Evolutionary conservation across 83 land plant genomes (phyloP), one percentile per base, ranked within the genome.

Genomic region (Thuja plicata): DNA sequence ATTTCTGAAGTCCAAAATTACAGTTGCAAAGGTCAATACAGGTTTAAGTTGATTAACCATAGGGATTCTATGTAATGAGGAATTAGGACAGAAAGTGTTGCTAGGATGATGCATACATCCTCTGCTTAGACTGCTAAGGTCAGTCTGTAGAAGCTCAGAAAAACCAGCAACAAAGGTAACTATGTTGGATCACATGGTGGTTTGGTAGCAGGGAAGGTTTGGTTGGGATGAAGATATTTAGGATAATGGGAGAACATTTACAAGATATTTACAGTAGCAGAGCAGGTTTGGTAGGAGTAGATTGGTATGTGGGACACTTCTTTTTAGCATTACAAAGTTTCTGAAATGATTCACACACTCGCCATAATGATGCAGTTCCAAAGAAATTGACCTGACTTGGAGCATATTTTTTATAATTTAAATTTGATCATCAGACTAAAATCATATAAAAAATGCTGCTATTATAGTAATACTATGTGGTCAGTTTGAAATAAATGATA

Each of bases 101-200:
- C 45, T 43, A 43, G 45, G 45, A 43, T 97, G 96, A 27, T 97
- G 97, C 92, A 92, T 97, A 50, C 97, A 95, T 21, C 93, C 96
- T 9, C 81, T 95, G 50, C 95, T 97, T 76, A 82, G 94, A 48
- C 0, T 48, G 11, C 11, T 8, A 9, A 48, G 50, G 50, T 48
- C 11, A n/a, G n/a, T n/a, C 24, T 92, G 11, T 10, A 9, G 50
- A 48, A 8, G 50, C 50, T 48, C 11, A 48, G n/a, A n/a, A 9
- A 48, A 43, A 43, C 45, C 45, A 43, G 45, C 3, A 5, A 0
- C 5, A 43, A 43, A 1, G 45, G 45, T 5, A 43, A 43, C 45
- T 43, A 43, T 43, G 45, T 5, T 2, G 45, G 5, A 43, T 43
- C 45, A 43, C 45, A 43, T 3, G 0, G 1, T 43, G 45, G 45